phyloP scores from a whole-genome alignment of 331 rosid genomes.

The Quercus tomentella region DNA sequence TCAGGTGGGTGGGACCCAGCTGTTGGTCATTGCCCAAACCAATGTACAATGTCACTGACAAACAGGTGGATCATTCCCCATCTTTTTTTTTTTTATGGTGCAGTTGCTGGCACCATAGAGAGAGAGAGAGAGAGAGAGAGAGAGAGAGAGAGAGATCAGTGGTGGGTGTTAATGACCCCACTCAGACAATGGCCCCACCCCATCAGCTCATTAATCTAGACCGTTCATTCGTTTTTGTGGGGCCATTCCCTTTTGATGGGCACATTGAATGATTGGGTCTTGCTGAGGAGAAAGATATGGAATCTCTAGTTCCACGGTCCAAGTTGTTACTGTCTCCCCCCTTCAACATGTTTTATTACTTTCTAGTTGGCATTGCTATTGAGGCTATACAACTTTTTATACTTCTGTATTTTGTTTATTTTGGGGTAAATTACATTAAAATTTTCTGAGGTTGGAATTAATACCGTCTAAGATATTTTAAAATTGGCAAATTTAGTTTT shows the following conservation, averaged over 20 bases:
- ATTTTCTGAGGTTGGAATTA: no score
- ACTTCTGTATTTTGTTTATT: no score
- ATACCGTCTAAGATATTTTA: no score
- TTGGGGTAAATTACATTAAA: no score
- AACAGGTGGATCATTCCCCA: conserved; percentile 99
- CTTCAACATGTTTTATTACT: background rate
- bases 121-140: background rate
- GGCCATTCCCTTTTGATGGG: conserved; percentile 32
- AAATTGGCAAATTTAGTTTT: no score
- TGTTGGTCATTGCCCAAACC: conserved; percentile 77
- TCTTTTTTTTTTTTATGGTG: conserved; percentile 31
- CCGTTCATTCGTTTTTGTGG: conserved; percentile 38
- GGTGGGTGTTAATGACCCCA: conserved; percentile 47
- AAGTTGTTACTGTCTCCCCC: background rate
- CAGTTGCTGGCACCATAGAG: conserved; percentile 38
- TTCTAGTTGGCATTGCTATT: background rate
- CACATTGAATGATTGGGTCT: conserved; percentile 61
- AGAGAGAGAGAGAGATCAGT: conserved; percentile 19
- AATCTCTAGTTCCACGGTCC: conserved; percentile 24
- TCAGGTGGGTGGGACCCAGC: conserved; percentile 71
- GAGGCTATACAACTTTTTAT: background rate
- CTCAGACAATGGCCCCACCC: conserved; percentile 24
- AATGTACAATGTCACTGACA: conserved; percentile 92
- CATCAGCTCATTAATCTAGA: conserved; percentile 45
- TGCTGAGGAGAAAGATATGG: conserved; percentile 17